phyloP scores from a whole-genome alignment of 345 rosid genomes.

The Luvunga scandens region DNA sequence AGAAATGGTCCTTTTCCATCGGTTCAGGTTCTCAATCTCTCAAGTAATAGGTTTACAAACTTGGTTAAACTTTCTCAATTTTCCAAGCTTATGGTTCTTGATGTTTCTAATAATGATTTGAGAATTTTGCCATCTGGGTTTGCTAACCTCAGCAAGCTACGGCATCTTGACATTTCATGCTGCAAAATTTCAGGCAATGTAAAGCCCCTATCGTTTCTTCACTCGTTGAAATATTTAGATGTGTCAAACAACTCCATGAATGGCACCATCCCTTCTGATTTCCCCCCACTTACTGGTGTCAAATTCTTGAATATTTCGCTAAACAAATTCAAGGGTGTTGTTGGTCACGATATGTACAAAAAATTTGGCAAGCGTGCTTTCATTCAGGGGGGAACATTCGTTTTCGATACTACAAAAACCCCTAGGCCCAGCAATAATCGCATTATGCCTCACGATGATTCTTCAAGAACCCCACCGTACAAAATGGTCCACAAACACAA shows the following conservation, averaged over 20 bases:
- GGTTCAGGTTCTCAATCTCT: slow-evolving; percentile 57
- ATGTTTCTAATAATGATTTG: slow-evolving; percentile 60
- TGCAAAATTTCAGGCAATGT: slow-evolving; percentile 59
- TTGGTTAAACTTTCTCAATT: slow-evolving; percentile 55
- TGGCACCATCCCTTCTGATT: slow-evolving; percentile 80
- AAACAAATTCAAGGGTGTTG: slow-evolving; percentile 63
- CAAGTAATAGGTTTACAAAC: slow-evolving; percentile 73
- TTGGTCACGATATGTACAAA: slow-evolving; percentile 29
- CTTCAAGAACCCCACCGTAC: slow-evolving; percentile 14
- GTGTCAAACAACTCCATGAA: slow-evolving; percentile 60
- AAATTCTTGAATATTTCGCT: slow-evolving; percentile 60
- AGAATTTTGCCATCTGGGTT: slow-evolving; percentile 54
- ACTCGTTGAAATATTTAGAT: slow-evolving; percentile 56
- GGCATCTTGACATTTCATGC: slow-evolving; percentile 56
- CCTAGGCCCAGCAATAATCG: slow-evolving; percentile 18
- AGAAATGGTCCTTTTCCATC: slow-evolving; percentile 34
- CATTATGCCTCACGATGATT: not conserved
- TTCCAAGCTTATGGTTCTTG: slow-evolving; percentile 43
- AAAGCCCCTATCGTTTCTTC: slow-evolving; percentile 50
- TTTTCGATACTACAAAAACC: slow-evolving; percentile 38
- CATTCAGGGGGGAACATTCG: slow-evolving; percentile 44
- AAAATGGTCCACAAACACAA: slow-evolving; percentile 8
- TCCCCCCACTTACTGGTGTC: slow-evolving; percentile 54
- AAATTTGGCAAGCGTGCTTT: slow-evolving; percentile 78
- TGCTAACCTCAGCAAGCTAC: slow-evolving; percentile 39